These are phyloP conservation scores for Carpinus fangiana DNA, from an alignment of 306 rosid species.

Conservation along the genomic window DNA sequence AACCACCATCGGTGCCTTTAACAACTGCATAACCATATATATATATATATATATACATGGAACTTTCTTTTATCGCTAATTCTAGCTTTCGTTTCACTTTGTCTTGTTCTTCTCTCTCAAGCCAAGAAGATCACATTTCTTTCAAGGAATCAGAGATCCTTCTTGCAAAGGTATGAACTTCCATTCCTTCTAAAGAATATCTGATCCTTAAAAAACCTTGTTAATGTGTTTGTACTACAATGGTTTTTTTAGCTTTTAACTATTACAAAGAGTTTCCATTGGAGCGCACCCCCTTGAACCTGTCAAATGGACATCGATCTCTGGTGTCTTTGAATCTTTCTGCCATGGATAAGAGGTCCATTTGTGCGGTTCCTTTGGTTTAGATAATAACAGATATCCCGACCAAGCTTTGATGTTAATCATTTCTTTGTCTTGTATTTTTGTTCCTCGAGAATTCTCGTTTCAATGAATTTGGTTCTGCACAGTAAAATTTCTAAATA, in stretches of 20 bases:
- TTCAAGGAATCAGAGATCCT: conserved; percentile 34
- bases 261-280: neutral
- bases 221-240: neutral
- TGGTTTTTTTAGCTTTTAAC: neutral
- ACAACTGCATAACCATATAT: conserved; percentile 27
- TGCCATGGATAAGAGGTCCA: conserved; percentile 3
- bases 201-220: neutral
- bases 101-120: conserved; percentile 17
- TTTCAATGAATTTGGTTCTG: neutral
- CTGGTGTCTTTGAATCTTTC: conserved; percentile 41
- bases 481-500: neutral
- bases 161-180: conserved; percentile 34
- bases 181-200: conserved; percentile 36
- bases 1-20: conserved; percentile 1
- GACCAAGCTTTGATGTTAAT: neutral
- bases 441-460: neutral
- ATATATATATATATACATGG: neutral
- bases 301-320: neutral
- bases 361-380: neutral
- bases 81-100: conserved; percentile 44
- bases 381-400: conserved; percentile 20
- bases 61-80: conserved; percentile 37
- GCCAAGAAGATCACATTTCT: neutral
- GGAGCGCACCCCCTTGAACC: conserved; percentile 34
- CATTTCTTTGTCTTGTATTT: neutral